A percentile compares a stretch with the other conserved stretches of the same genome.
These are phyloP conservation scores for Recurvomyces mirabilis DNA, from an alignment of 495 filamentous ascomycete species.

Conservation along the genomic window DNA sequence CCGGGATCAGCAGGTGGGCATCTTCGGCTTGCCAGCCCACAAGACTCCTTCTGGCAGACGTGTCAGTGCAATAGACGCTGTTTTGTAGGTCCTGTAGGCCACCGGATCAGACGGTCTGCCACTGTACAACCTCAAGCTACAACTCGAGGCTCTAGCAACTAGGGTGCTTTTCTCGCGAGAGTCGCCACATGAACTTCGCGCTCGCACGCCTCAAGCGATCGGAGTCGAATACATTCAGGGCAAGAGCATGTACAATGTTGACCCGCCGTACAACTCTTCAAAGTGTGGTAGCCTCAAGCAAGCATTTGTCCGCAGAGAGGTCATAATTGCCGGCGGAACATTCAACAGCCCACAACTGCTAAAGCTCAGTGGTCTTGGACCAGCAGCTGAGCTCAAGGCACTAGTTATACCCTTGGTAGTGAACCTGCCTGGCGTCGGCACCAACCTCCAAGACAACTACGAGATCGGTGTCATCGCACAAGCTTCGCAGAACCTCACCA, in stretches of 20 bases:
- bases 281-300: constrained; percentile 32
- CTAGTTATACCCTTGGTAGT: too few species aligned
- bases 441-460: constrained; percentile 17
- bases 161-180: constrained; percentile 43
- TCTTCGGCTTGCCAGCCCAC: constrained; percentile 44
- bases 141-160: constrained; percentile 49
- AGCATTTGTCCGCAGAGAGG: constrained; percentile 5
- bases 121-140: constrained; percentile 49
- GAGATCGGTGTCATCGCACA: constrained; percentile 24
- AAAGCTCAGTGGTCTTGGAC: constrained; percentile 13
- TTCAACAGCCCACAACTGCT: constrained; percentile 13
- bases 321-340: constrained; percentile 12
- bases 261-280: constrained; percentile 31
- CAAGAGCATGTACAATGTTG: constrained; percentile 47
- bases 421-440: constrained; percentile 14
- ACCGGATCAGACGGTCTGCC: constrained; percentile 40
- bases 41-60: constrained; percentile 37
- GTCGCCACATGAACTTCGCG: constrained; percentile 24
- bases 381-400: constrained; percentile 6
- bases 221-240: constrained; percentile 56
- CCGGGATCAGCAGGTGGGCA: constrained; percentile 34
- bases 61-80: constrained; percentile 42
- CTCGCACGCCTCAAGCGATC: constrained; percentile 39
- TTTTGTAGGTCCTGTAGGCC: constrained; percentile 41
- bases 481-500: constrained; percentile 26